phyloP scores from a whole-genome alignment of 2,329 filamentous ascomycete species.

The Cryphonectria japonica region DNA sequence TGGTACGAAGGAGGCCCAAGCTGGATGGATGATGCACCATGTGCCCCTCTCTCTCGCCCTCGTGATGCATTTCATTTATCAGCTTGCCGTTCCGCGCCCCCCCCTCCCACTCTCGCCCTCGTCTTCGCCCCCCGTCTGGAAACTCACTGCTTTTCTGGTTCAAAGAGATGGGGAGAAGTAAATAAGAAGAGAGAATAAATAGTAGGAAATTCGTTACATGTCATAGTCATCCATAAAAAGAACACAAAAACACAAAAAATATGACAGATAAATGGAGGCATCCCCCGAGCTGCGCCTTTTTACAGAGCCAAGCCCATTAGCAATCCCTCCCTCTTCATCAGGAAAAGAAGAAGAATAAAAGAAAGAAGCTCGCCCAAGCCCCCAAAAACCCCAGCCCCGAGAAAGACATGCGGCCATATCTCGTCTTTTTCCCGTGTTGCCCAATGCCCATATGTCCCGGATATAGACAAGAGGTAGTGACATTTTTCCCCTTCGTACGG shows the following conservation, averaged over 20 bases:
- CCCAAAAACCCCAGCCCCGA: conserved; percentile 3
- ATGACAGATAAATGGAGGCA: neutral
- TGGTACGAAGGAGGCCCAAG: neutral
- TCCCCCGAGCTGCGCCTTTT: conserved; percentile 4
- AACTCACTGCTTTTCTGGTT: conserved; percentile 14
- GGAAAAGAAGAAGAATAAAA: neutral
- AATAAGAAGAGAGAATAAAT: too few relatives aligned
- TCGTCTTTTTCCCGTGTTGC: conserved; percentile 6
- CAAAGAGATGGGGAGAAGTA: too few relatives aligned
- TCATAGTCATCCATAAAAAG: conserved; percentile 4
- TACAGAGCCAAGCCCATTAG: conserved; percentile 1
- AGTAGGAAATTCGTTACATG: conserved; percentile 15
- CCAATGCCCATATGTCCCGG: conserved; percentile 9
- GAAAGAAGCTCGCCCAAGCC: neutral
- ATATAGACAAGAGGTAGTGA: conserved; percentile 18
- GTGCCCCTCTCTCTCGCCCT: neutral
- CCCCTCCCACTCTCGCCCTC: neutral
- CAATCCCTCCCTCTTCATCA: conserved; percentile 9
- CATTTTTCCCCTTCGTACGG: neutral
- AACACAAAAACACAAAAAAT: neutral
- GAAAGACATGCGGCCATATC: conserved; percentile 27
- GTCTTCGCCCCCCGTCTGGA: neutral
- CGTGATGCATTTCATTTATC: neutral
- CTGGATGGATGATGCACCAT: neutral
- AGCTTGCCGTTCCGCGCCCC: neutral